phyloP scores from a whole-genome alignment of 169 alveolate species.

The Eimeria acervulina region DNA sequence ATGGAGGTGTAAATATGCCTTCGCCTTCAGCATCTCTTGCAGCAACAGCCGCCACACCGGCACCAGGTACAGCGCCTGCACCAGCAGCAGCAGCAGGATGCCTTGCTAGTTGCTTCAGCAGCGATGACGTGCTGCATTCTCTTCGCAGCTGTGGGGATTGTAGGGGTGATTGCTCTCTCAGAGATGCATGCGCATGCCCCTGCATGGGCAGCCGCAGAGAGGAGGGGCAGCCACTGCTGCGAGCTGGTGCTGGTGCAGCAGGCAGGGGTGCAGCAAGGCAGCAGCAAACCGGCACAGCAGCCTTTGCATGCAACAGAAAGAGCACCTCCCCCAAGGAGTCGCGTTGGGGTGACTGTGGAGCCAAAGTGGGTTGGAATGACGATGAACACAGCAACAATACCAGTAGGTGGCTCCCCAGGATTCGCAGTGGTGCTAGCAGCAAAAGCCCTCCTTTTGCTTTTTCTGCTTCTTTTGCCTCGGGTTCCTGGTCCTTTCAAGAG shows the following conservation, averaged over 20 bases:
- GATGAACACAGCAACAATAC: not conserved
- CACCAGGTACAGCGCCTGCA: conserved; percentile 12
- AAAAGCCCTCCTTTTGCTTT: conserved; percentile 70
- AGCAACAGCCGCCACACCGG: not conserved
- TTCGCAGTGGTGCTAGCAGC: conserved; percentile 1
- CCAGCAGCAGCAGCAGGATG: conserved; percentile 51
- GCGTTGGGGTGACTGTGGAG: not conserved
- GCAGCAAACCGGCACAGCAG: not conserved
- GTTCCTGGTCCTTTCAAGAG: conserved; percentile 68
- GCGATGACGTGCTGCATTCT: not conserved
- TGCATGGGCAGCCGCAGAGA: not conserved
- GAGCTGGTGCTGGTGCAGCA: conserved; percentile 16
- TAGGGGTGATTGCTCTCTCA: not conserved
- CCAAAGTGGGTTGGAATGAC: not conserved
- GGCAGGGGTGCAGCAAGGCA: not conserved
- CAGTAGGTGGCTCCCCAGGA: not conserved
- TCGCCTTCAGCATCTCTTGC: not conserved
- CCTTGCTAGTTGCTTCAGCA: not conserved
- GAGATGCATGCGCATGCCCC: not conserved
- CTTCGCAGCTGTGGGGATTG: not conserved
- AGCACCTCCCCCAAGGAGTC: not conserved
- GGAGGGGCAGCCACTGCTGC: conserved; percentile 46
- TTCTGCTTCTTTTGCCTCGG: not conserved
- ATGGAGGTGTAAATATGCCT: not conserved
- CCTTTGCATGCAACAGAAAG: not conserved